Evolutionary conservation across 2,329 filamentous ascomycete species (phyloP).

Genomic region (Fusarium tuaranense): DNA sequence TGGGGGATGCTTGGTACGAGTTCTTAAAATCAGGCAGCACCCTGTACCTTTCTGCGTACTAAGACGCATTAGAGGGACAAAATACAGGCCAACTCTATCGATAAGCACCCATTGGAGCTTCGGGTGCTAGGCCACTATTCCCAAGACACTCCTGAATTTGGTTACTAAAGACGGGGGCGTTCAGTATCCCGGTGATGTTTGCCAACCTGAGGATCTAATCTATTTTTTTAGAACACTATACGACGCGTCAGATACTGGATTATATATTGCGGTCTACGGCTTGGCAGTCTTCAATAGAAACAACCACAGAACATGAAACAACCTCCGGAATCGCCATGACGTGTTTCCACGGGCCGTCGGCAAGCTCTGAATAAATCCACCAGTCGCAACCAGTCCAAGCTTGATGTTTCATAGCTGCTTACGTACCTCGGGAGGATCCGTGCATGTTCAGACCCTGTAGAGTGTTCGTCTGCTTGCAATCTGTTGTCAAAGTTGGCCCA

Average conservation of each 20-base stretch:
- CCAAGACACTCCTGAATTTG: no score
- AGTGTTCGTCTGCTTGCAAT: background rate
- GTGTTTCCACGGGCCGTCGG: constrained; percentile 1
- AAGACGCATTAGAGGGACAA: no score
- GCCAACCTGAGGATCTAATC: background rate
- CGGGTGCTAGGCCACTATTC: background rate
- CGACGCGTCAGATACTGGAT: background rate
- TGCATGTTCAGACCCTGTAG: background rate
- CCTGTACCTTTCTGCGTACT: no score
- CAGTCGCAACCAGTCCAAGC: constrained; percentile 1
- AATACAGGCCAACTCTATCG: background rate
- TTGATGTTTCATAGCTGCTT: constrained; percentile 9
- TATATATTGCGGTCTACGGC: background rate
- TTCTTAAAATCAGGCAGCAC: no score
- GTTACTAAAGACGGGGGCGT: no score
- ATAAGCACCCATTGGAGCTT: background rate
- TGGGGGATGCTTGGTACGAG: no score
- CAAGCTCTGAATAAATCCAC: constrained; percentile 12
- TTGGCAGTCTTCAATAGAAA: background rate
- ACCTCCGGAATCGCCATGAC: background rate
- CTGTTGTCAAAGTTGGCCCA: background rate
- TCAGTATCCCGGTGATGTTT: background rate
- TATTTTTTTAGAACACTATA: background rate
- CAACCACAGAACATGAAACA: constrained; percentile 2
- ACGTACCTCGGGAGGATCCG: constrained; percentile 6